These are phyloP conservation scores for Xylaria curta DNA, from an alignment of 495 filamentous ascomycete genomes.

Conservation along the genomic window DNA sequence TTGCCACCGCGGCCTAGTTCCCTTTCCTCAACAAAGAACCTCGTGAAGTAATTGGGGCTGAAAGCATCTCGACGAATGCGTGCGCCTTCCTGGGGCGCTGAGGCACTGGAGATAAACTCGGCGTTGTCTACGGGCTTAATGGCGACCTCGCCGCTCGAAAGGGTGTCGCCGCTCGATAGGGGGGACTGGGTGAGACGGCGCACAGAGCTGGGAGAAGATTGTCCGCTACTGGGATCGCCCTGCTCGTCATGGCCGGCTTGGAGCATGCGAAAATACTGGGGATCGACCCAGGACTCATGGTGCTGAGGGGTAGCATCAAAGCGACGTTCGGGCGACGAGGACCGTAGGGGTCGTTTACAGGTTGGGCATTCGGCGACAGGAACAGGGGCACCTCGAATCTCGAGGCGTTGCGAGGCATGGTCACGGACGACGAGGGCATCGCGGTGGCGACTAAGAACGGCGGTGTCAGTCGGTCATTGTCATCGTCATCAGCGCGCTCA, in stretches of 20 bases:
- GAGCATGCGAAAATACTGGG: conserved; percentile 94
- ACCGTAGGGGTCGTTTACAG: conserved; percentile 80
- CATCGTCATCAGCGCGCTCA: background rate
- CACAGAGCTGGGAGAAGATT: conserved; percentile 53
- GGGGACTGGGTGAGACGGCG: conserved; percentile 53
- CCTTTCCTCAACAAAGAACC: conserved; percentile 86
- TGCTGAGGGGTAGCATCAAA: conserved; percentile 51
- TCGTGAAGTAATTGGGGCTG: conserved; percentile 87
- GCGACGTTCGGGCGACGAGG: conserved; percentile 55
- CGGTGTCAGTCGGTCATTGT: conserved; percentile 12
- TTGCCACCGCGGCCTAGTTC: conserved; percentile 91
- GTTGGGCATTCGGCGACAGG: conserved; percentile 77
- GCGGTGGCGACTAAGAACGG: conserved; percentile 74
- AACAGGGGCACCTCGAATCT: conserved; percentile 70
- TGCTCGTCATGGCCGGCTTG: conserved; percentile 53
- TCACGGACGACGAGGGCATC: conserved; percentile 92
- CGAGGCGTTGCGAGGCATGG: conserved; percentile 80
- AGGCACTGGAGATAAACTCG: conserved; percentile 62
- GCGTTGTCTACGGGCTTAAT: conserved; percentile 44
- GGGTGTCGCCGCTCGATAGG: conserved; percentile 41
- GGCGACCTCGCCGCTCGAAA: conserved; percentile 40
- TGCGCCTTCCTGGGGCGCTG: conserved; percentile 54
- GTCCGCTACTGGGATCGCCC: conserved; percentile 32
- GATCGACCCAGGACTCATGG: conserved; percentile 75
- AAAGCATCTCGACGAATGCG: conserved; percentile 87